A percentile compares a stretch with the other conserved stretches of the same genome.
These are phyloP conservation scores for Echeveria elegans DNA, from an alignment of 164 flowering plant genomes.

Conservation along the genomic window DNA sequence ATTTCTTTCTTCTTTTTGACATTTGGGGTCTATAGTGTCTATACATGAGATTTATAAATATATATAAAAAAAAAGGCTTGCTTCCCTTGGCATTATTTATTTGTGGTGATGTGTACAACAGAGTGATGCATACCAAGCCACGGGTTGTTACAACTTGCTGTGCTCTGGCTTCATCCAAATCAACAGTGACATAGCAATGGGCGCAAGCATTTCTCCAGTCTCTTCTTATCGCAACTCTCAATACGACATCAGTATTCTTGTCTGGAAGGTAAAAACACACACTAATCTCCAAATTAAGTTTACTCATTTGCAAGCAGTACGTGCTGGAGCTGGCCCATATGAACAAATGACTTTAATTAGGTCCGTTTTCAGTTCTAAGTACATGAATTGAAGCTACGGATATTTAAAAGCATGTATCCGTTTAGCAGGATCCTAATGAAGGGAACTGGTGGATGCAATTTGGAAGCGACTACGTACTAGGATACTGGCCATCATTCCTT, in stretches of 20 bases:
- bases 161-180: constrained; percentile 94
- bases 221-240: constrained; percentile 59
- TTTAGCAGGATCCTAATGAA: constrained; percentile 71
- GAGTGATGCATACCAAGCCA: constrained; percentile 92
- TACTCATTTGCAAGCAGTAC: background rate
- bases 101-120: constrained; percentile 18
- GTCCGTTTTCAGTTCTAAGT: too few relatives aligned
- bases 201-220: constrained; percentile 76
- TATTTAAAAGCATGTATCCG: too few relatives aligned
- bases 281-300: constrained; percentile 12
- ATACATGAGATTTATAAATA: too few relatives aligned
- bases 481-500: constrained; percentile 77
- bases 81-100: background rate
- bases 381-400: too few relatives aligned
- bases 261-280: constrained; percentile 93
- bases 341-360: too few relatives aligned
- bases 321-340: too few relatives aligned
- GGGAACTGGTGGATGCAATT: constrained; percentile 93
- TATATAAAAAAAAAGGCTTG: background rate
- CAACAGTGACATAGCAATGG: constrained; percentile 79
- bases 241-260: constrained; percentile 69
- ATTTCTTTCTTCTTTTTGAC: background rate
- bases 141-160: constrained; percentile 86
- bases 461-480: constrained; percentile 57
- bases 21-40: background rate